Conservation (phyloP, 2,329 filamentous ascomycete species). For the Drechmeria coniospora region DNA sequence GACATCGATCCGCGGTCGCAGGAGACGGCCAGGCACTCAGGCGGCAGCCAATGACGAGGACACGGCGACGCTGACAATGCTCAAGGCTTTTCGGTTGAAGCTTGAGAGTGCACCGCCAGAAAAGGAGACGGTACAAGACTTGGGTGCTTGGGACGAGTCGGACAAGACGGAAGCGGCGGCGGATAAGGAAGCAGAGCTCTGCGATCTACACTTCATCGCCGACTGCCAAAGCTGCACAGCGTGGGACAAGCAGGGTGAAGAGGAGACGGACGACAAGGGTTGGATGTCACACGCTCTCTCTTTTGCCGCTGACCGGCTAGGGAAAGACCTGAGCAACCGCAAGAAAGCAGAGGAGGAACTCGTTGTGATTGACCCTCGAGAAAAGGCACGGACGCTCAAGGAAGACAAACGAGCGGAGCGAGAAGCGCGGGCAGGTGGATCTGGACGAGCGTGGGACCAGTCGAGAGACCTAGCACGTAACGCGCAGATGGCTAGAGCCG, state of each 20-base stretch:
- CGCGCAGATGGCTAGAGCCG: conserved; percentile 36
- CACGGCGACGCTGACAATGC: conserved; percentile 48
- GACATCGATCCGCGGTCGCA: conserved; percentile 55
- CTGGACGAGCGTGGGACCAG: conserved; percentile 42
- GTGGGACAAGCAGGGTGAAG: conserved; percentile 55
- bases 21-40: conserved; percentile 44
- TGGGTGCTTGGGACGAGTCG: conserved; percentile 19
- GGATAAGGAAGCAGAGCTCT: conserved; percentile 60
- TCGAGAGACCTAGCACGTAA: conserved; percentile 32
- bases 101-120: conserved; percentile 42
- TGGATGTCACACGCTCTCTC: conserved; percentile 81
- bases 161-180: conserved; percentile 9
- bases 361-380: conserved; percentile 82
- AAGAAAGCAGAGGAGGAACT: conserved; percentile 82
- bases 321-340: conserved; percentile 84
- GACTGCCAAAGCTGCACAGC: conserved; percentile 84
- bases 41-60: conserved; percentile 40
- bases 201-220: conserved; percentile 90
- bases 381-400: conserved; percentile 60
- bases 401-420: conserved; percentile 46
- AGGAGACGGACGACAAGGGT: conserved; percentile 46
- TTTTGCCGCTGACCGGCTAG: conserved; percentile 78
- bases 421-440: conserved; percentile 35
- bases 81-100: conserved; percentile 67
- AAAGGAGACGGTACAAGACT: conserved; percentile 21